phyloP scores from a whole-genome alignment of 2,329 filamentous ascomycete genomes.

The Fusarium multiceps region DNA sequence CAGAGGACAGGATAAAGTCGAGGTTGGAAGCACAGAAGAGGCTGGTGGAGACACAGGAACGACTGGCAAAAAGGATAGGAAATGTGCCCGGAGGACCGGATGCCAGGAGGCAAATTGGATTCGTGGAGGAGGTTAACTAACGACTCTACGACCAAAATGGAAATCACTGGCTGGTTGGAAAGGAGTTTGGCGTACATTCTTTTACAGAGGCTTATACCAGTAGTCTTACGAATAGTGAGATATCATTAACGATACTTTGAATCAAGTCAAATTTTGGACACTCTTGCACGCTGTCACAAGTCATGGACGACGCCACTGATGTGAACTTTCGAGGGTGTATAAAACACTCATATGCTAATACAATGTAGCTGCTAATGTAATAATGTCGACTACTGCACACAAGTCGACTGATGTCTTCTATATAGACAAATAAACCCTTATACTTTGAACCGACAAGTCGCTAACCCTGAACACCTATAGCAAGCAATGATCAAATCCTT shows the following conservation, averaged over 20 bases:
- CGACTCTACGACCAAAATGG: not conserved
- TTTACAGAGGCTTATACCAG: not conserved
- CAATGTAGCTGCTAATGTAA: not conserved
- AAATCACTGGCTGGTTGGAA: slow-evolving; percentile 5
- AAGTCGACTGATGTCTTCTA: not conserved
- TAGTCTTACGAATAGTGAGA: not conserved
- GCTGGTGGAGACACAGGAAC: slow-evolving; percentile 61
- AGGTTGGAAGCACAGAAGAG: slow-evolving; percentile 64
- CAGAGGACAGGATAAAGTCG: slow-evolving; percentile 58
- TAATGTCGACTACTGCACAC: not conserved
- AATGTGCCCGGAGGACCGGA: slow-evolving; percentile 48
- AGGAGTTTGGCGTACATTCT: slow-evolving; percentile 25
- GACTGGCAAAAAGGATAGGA: slow-evolving; percentile 57
- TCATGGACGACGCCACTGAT: not conserved
- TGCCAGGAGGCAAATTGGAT: slow-evolving; percentile 65
- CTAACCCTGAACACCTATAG: slow-evolving; percentile 3
- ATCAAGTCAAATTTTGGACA: not conserved
- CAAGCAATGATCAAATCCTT: slow-evolving; percentile 1
- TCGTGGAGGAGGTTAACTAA: slow-evolving; percentile 63
- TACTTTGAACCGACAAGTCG: not conserved
- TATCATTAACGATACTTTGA: not conserved
- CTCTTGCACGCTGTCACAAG: not conserved
- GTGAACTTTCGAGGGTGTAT: too few species aligned
- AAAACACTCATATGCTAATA: not conserved
- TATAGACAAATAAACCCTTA: not conserved